phyloP scores from a whole-genome alignment of 176 grass and related monocot species.

The Eleusine indica region DNA sequence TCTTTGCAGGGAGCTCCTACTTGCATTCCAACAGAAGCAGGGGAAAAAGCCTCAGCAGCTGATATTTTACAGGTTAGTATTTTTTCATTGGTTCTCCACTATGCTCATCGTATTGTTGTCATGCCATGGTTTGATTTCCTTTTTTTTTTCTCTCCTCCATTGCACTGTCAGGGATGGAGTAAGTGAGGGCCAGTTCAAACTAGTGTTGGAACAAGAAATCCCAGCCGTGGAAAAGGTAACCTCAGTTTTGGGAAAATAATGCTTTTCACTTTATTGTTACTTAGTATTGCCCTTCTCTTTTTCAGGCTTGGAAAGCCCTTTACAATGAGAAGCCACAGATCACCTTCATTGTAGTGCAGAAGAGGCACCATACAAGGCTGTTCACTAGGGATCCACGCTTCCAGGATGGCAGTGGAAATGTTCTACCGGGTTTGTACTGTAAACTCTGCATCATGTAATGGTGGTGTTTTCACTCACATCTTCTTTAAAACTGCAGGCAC shows the following conservation, averaged over 20 bases:
- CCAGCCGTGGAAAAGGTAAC: conserved; percentile 63
- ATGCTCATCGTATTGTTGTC: background rate
- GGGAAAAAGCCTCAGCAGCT: conserved; percentile 50
- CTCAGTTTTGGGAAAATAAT: background rate
- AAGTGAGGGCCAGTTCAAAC: conserved; percentile 74
- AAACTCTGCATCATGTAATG: background rate
- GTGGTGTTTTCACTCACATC: background rate
- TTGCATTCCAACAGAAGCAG: conserved; percentile 42
- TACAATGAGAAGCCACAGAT: conserved; percentile 53
- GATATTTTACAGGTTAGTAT: conserved; percentile 71
- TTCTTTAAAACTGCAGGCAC: conserved; percentile 57
- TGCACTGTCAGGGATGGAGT: conserved; percentile 63
- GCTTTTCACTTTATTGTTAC: background rate
- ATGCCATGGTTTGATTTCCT: background rate
- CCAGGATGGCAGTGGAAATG: conserved; percentile 46
- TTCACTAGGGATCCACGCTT: conserved; percentile 37
- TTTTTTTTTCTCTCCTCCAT: background rate
- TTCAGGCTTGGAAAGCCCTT: conserved; percentile 69
- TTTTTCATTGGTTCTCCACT: background rate
- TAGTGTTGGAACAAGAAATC: conserved; percentile 69
- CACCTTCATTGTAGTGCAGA: conserved; percentile 92
- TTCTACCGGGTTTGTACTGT: conserved; percentile 57
- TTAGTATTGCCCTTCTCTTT: background rate
- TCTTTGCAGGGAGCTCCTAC: conserved; percentile 61
- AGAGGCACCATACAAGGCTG: conserved; percentile 80